Evolutionary conservation across 2,329 filamentous ascomycete genomes (phyloP), one percentile per base, ranked within the genome.

Genomic region (Teratosphaeria epicoccoides): DNA sequence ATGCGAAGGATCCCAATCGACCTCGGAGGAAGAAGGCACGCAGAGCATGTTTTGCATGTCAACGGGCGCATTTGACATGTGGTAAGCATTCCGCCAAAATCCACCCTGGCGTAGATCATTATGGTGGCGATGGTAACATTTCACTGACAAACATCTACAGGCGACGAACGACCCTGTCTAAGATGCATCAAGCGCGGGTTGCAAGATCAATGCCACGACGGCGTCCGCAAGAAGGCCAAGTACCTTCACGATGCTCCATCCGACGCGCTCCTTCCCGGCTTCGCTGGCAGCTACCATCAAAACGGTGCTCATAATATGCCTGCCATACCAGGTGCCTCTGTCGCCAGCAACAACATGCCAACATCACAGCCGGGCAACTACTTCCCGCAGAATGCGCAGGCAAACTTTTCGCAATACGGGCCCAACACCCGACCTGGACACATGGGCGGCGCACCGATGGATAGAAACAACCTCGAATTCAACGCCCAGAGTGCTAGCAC

Each of bases 221-320:
- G 93, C 50, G 89, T 97, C 49, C 85, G 93, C 57, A 98, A 98
- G 72, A 98, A 97, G 77, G 93, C 93, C 49, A 98, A 98, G 70
- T 98, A 98, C 69, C 85, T 98, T 52, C 90, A 97, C 66, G 93
- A 97, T 76, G 89, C 91, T 24, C 90, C 91, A 29, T 82, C 88
- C 49, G 89, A 94, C 67, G 89, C 89, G 45, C 76, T 96, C 56
- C 80, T 91, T 66, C 88, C 90, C n/a, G 88, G 93, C 43, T 78
- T 93, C 46, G 83, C 84, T 4, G 81, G 83, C 25, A 82, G 78
- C 56, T 87, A 85, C 63, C 79, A 59, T 17, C 49, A 61, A 52
- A 58, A 59, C 45, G 60, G 61, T 26, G 49, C 50, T 14, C 57
- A 57, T 26, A 53, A 50, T 49, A 50, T 61, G 53, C 48, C 60